These are phyloP conservation scores for Chenopodium berlandieri DNA, from an alignment of 148 eudicot species.

Conservation along the genomic window DNA sequence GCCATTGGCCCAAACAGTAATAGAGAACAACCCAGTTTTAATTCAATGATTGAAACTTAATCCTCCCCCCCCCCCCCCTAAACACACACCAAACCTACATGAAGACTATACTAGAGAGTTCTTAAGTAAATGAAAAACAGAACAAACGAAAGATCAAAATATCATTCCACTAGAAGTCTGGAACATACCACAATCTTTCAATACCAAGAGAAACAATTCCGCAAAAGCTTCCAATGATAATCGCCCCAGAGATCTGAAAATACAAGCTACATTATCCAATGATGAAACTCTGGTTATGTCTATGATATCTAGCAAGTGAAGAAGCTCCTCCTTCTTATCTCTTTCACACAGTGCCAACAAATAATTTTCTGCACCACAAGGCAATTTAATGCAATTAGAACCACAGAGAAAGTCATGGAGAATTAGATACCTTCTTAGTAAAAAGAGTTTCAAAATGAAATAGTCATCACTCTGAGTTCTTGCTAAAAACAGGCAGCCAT, in stretches of 20 bases:
- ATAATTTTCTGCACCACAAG: constrained; percentile 64
- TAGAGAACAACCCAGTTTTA: no score
- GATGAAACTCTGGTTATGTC: constrained; percentile 69
- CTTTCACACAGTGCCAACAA: constrained; percentile 80
- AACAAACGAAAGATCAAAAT: background rate
- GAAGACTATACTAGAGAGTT: background rate
- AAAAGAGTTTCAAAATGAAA: background rate
- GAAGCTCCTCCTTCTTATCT: constrained; percentile 65
- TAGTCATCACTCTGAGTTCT: background rate
- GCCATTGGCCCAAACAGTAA: background rate
- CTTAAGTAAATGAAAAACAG: background rate
- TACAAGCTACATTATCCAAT: constrained; percentile 33
- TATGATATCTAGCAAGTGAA: constrained; percentile 48
- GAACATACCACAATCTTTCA: constrained; percentile 58
- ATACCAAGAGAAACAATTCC: constrained; percentile 45
- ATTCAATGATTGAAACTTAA: background rate
- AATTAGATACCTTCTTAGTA: background rate
- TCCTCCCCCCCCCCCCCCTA: background rate
- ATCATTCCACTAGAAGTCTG: constrained; percentile 1
- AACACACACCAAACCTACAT: background rate
- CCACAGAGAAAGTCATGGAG: background rate
- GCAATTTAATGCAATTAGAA: constrained; percentile 1
- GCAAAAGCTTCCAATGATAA: constrained; percentile 53
- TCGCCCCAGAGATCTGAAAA: constrained; percentile 76
- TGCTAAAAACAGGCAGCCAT: background rate